These are phyloP conservation scores for Senecio squalidus DNA, from an alignment of 140 eudicot genomes.

Conservation along the genomic window DNA sequence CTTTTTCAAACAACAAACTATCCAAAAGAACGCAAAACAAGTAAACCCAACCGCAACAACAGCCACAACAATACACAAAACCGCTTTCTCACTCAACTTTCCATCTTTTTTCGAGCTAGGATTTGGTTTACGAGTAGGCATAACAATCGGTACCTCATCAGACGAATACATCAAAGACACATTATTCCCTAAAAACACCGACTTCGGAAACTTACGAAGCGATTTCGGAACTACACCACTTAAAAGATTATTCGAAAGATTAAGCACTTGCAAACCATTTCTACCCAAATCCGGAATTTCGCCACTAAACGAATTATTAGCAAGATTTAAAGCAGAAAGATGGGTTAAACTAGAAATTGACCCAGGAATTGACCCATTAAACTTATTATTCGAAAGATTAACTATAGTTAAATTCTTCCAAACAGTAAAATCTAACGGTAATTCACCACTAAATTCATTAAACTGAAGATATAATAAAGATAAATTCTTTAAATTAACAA, in stretches of 20 bases:
- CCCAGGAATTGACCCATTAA: constrained; percentile 67
- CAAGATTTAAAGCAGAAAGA: constrained; percentile 63
- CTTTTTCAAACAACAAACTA: constrained; percentile 48
- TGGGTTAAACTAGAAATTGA: constrained; percentile 45
- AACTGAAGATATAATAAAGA: constrained; percentile 70
- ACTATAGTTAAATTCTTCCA: constrained; percentile 71
- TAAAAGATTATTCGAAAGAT: constrained; percentile 64
- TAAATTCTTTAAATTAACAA: constrained; percentile 48
- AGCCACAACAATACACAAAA: constrained; percentile 58
- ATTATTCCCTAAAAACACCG: constrained; percentile 66
- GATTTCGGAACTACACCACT: constrained; percentile 68
- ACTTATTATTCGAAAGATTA: constrained; percentile 67
- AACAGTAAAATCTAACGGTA: constrained; percentile 69
- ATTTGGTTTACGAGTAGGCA: constrained; percentile 33
- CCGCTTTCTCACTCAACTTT: constrained; percentile 52
- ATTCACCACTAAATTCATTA: constrained; percentile 58
- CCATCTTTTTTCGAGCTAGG: constrained; percentile 20
- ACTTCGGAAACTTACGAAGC: constrained; percentile 66
- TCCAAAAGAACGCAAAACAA: constrained; percentile 53
- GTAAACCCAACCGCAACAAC: constrained; percentile 48
- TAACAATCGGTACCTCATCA: constrained; percentile 38
- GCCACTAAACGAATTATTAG: constrained; percentile 71
- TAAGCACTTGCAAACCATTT: constrained; percentile 46
- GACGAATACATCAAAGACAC: constrained; percentile 33
- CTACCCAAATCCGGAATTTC: constrained; percentile 65